Base-by-base conservation (phyloP, 306 rosid species). In the Sphenostylis stenocarpa region DNA sequence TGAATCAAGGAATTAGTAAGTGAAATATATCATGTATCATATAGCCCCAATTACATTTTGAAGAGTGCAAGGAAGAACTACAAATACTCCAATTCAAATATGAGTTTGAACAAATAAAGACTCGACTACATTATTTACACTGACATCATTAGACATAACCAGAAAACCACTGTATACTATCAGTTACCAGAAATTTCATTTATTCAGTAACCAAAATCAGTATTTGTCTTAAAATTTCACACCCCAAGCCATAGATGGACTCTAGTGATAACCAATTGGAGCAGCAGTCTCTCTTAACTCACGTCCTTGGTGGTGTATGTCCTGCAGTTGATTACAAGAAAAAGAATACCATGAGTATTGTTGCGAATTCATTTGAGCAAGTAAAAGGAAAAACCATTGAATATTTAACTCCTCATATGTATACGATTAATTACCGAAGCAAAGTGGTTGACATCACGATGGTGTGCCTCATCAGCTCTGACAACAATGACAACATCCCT, bases 381-480 rank as follows among this genome's bases (percentile, higher is more conserved):
- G 34, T 2, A 24, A 55, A 23, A 23, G n/a, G n/a, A 55, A 52
- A 52, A 52, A 9, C 28, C 15, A 12, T 52, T 52, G 2, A 52
- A 8, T 8, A 3, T 52, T 21, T 53, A 8, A 21, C 28, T 24
- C 3, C 62, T 16, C 17, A 7, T 8, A 21, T 51, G 34, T 31
- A 34, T 8, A 20, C 43, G 31, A 73, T 62, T 61, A 61, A 61
- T 7, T 82, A 91, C 97, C 53, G 97, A 88, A 26, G 94, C 97
- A 56, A 89, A 89, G 85, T 91, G 94, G 67, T 91, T 91, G 77
- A 89, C 94, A 78, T 91, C 97, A 1, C 94, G 90, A 64, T 91
- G 94, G 45, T 91, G 97, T 10, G 94, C 97, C 65, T 91, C 97
- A 49, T 91, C 97, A 41, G 94, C 92, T 73, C 94, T 81, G 1